Evolutionary conservation across 495 filamentous ascomycete genomes (phyloP).

Genomic region (Penicillium tannophilum): DNA sequence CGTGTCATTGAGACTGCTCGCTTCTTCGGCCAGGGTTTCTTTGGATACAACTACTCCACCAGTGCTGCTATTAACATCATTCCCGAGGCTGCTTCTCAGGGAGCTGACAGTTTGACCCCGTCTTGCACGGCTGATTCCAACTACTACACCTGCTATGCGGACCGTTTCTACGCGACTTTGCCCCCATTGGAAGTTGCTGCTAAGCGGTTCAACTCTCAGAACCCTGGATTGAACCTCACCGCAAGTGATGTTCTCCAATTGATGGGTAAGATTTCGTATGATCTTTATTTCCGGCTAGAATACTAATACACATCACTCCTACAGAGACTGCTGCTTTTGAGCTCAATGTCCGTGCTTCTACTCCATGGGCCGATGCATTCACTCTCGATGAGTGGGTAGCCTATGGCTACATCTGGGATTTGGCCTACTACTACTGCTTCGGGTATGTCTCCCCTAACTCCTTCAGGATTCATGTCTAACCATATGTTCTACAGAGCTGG

Average conservation of each 20-base stretch:
- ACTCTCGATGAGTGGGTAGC: conserved; percentile 51
- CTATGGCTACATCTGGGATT: conserved; percentile 55
- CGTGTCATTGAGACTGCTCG: conserved; percentile 56
- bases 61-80: conserved; percentile 47
- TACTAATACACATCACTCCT: background rate
- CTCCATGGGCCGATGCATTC: conserved; percentile 55
- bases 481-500: conserved; percentile 37
- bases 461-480: background rate
- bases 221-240: conserved; percentile 22
- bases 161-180: conserved; percentile 5
- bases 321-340: conserved; percentile 53
- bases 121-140: conserved; percentile 22
- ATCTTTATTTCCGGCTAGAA: background rate
- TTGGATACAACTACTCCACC: conserved; percentile 48
- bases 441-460: conserved; percentile 28
- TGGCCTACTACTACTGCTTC: conserved; percentile 56
- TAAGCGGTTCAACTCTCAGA: conserved; percentile 29
- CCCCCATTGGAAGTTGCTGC: conserved; percentile 26
- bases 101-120: conserved; percentile 56
- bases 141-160: conserved; percentile 10
- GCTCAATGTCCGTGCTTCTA: conserved; percentile 47
- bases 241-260: conserved; percentile 21
- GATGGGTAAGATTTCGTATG: conserved; percentile 19
- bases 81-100: conserved; percentile 44
- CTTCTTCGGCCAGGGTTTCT: conserved; percentile 56